Base-by-base conservation (phyloP, 306 rosid species). In the Rosa rugosa region DNA sequence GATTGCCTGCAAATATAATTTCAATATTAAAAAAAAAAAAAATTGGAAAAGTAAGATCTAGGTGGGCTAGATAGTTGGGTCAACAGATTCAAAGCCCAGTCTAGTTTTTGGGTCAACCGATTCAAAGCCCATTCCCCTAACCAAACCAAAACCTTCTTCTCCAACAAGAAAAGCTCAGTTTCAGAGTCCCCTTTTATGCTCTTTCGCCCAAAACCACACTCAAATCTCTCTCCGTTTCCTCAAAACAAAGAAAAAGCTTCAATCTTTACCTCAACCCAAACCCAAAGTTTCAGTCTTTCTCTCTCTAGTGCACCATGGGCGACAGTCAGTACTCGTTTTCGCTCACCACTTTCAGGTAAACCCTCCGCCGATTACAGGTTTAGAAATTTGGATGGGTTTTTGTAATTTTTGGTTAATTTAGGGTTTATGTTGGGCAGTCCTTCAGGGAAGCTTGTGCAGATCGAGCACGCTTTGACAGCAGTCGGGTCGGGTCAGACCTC, bases 401-500 rank as follows among this genome's bases (percentile, higher is more conserved):
- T 70, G 45, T 79, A 11, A 8, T 59, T 16, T 73, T 38, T 78
- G 12, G 36, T 75, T 83, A 17, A 45, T 25, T n/a, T 64, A 57
- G 27, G 20, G 34, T 31, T 16, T 67, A 5, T 78, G 69, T 65
- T 79, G 46, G 11, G 38, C 90, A 92, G 99, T 73, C 98, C 99
- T 82, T 93, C 98, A 16, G 97, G 99, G 40, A 93, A 95, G 89
- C 94, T 95, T 38, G 99, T 91, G 78, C 98, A 93, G 91, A 95
- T 95, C 90, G 99, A 95, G 66, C 99, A 95, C 87, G 98, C 98
- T 38, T 86, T 95, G 84, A 95, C 99, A 8, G 96, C 97, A 40
- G 97, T 93, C 62, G 99, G 96, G 20, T 95, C 99, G 46, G 98
- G 98, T 71, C 99, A 95, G 86, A 95, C 98, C 11, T 95, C 99